Evolutionary conservation across 768 basidiomycete species (phyloP), one percentile per base, ranked within the genome.

Genomic region (Sporobolomyces roseus): DNA sequence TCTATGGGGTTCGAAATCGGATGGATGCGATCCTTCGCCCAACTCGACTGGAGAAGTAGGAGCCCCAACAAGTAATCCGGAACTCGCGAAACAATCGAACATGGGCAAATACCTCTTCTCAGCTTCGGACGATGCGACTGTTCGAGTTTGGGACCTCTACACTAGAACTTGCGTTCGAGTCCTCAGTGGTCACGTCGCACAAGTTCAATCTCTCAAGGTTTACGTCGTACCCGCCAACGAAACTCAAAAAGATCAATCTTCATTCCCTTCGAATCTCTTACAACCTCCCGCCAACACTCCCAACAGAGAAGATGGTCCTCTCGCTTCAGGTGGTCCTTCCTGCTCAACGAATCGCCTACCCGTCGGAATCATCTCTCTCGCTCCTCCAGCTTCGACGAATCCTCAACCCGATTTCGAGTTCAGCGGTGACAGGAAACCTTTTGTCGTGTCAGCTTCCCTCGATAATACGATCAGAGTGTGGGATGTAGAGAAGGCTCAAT

Each of bases 61-160:
- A 33, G 69, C 71, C 62, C 74, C 75, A 3, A 75, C 76, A 33
- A 76, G 75, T 56, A 76, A 80, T 52, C 66, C 66, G 0, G 67
- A 68, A 51, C 58, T 41, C 36, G 73, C 69, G 19, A 71, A 71
- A 53, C 65, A 65, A 51, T 54, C 68, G 23, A 61, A 51, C 64
- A 83, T 86, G 21, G 91, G 92, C 59, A 93, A 96, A 80, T 92
- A 97, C 89, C 83, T 99, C 32, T 96, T 99, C 81, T 96, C 93
- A 12, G 91, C 91, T 4, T 93, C 91, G 12, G 96, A 98, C 77
- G 96, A 98, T 78, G 89, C 89, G 32, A 87, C 88, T 4, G 91
- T 98, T 78, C 87, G 87, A 66, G 84, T 99, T 8, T 99, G 94
- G 96, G 94, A 98, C 79, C 84, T 99, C 49, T 85, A 84, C 32